Conservation (phyloP, 768 basidiomycete genomes). For the Boletus edulis region DNA sequence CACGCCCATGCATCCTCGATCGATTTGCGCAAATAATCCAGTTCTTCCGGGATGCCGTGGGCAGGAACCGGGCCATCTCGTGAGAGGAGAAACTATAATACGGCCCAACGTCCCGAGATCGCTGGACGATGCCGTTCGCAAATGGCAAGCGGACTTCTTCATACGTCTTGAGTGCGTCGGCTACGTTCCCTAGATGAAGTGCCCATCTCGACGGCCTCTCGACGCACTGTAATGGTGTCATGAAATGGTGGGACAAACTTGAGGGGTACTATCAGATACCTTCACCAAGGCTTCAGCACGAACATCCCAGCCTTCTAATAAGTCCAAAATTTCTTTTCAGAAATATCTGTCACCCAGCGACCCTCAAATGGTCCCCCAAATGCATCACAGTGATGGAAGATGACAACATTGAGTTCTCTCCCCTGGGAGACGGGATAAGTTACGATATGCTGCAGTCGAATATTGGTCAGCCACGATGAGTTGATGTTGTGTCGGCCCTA, state of each 20-base stretch:
- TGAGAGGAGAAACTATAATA: constrained; percentile 19
- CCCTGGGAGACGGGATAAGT: constrained; percentile 39
- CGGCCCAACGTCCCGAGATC: constrained; percentile 18
- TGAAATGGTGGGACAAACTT: neutral
- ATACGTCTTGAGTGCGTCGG: constrained; percentile 30
- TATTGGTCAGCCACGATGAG: neutral
- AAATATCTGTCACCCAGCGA: constrained; percentile 27
- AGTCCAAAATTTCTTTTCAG: constrained; percentile 30
- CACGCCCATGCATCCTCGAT: constrained; percentile 20
- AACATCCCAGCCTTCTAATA: constrained; percentile 28
- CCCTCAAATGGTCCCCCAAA: constrained; percentile 33
- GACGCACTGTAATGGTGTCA: constrained; percentile 27
- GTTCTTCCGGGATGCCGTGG: constrained; percentile 4
- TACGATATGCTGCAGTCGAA: constrained; percentile 36
- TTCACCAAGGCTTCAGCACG: constrained; percentile 5
- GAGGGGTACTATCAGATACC: neutral
- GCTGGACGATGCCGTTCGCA: constrained; percentile 20
- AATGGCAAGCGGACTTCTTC: constrained; percentile 33
- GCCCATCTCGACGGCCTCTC: constrained; percentile 41
- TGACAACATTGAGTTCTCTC: constrained; percentile 34
- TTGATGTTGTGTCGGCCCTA: neutral
- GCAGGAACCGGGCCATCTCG: constrained; percentile 1
- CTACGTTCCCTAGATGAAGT: constrained; percentile 32
- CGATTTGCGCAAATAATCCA: constrained; percentile 2
- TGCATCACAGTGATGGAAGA: constrained; percentile 23